Conservation (phyloP, 192 early-diverging fungal species). For the Coemansia pectinata region DNA sequence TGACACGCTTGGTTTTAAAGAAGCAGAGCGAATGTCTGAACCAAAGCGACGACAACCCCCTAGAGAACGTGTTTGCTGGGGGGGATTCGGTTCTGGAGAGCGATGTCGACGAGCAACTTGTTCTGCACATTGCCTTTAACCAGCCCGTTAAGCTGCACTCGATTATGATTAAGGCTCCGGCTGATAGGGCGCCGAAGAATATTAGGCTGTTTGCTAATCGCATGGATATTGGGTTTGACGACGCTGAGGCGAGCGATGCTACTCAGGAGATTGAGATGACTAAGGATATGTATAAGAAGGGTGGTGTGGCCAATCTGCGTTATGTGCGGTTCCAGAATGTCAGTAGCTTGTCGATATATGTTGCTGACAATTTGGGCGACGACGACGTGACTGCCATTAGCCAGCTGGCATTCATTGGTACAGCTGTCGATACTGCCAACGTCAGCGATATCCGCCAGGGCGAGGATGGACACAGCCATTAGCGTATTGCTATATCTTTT, state of each 20-base stretch:
- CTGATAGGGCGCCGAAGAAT: slow-evolving; percentile 79
- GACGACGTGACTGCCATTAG: slow-evolving; percentile 82
- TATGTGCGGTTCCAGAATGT: slow-evolving; percentile 96
- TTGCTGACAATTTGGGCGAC: slow-evolving; percentile 83
- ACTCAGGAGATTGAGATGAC: slow-evolving; percentile 77
- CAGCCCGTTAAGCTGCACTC: slow-evolving; percentile 69
- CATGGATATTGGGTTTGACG: slow-evolving; percentile 82
- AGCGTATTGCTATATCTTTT: not conserved
- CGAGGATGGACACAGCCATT: slow-evolving; percentile 26
- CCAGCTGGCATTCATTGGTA: slow-evolving; percentile 80
- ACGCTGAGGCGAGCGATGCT: slow-evolving; percentile 70
- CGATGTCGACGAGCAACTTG: slow-evolving; percentile 95
- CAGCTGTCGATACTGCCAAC: slow-evolving; percentile 62
- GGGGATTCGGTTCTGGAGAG: slow-evolving; percentile 75
- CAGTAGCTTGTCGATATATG: slow-evolving; percentile 75
- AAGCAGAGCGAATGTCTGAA: slow-evolving; percentile 86
- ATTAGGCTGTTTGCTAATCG: slow-evolving; percentile 88
- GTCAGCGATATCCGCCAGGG: slow-evolving; percentile 52
- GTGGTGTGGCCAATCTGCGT: slow-evolving; percentile 72
- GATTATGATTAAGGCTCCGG: slow-evolving; percentile 57
- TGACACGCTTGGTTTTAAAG: slow-evolving; percentile 64
- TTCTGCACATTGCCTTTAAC: slow-evolving; percentile 85
- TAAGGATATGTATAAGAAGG: slow-evolving; percentile 66
- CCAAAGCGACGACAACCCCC: slow-evolving; percentile 73
- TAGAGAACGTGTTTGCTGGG: slow-evolving; percentile 75